Percentiles rank a stretch among this genome's conserved stretches.
Evolutionary conservation across 805 yeast species (phyloP).

Genomic region (Ogataea pilisensis): DNA sequence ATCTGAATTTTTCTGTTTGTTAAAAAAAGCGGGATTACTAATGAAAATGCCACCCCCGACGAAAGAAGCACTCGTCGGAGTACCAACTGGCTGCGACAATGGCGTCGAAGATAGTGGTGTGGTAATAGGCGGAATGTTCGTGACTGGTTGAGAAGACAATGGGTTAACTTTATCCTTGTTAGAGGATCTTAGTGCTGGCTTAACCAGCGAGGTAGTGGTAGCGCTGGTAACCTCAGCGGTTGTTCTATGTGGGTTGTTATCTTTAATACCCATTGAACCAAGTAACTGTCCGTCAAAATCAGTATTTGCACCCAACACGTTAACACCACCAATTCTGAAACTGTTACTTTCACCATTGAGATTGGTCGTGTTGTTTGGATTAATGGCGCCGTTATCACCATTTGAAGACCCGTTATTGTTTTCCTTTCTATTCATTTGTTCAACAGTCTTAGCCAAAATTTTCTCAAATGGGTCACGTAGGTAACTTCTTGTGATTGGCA

Average conservation of each 20-base stretch:
- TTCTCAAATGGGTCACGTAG: conserved; percentile 22
- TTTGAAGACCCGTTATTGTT: neutral
- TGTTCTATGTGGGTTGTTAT: neutral
- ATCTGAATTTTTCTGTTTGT: too few species aligned
- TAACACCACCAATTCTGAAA: conserved; percentile 13
- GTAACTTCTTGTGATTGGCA: conserved; percentile 19
- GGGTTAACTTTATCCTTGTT: neutral
- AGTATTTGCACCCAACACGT: conserved; percentile 9
- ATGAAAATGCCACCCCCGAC: too few species aligned
- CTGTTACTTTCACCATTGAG: neutral
- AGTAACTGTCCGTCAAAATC: conserved; percentile 3
- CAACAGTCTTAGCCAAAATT: conserved; percentile 16
- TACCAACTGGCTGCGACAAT: neutral
- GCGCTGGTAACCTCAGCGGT: too few species aligned
- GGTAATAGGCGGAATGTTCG: neutral
- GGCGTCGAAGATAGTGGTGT: neutral
- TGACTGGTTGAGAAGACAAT: neutral
- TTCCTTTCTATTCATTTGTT: conserved; percentile 13
- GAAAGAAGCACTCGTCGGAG: neutral
- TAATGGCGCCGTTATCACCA: neutral
- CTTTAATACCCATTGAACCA: conserved; percentile 3
- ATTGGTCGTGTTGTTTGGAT: neutral
- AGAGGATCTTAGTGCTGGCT: too few species aligned
- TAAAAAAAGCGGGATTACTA: too few species aligned
- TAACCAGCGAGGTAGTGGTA: too few species aligned